Base-by-base conservation (phyloP, 352 stramenopile genomes). In the Globisporangium takayamanum region DNA sequence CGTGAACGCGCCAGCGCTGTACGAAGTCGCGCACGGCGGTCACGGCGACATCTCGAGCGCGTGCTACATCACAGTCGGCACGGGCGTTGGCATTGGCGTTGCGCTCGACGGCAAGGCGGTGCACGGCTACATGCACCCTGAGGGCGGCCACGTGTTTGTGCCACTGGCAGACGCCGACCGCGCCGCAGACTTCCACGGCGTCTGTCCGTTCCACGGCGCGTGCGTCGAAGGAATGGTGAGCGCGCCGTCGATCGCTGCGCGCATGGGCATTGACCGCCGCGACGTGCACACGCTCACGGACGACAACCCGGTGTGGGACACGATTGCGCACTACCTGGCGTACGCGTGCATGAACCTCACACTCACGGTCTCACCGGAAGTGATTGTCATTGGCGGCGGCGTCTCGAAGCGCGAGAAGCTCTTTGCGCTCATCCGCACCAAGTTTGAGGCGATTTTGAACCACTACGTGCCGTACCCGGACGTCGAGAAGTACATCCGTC, bases 31-130 rank as follows among this genome's bases (percentile, higher is more conserved):
- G 7, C 76, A 91, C 66, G 78, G 82, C n/a, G 75, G 79, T 60
- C 85, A 95, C 73, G 77, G 81, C 28, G 63, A 85, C 50, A 78
- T 93, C 52, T 69, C 74, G 30, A 94, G 80, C 64, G 76, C 79
- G 46, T 87, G 94, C 42, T 99, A 99, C 79, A 94, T 98, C 61
- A 98, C 96, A 4, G 82, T 98, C 16, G 96, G 96, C 59, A 99
- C 96, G 25, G 96, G 96, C 41, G 84, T 98, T 20, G 96, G 96
- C 28, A 94, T 99, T 28, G 96, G 96, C 16, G 79, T 99, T 20
- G 88, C 96, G 36, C 77, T 98, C 28, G 94, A 96, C 70, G 81
- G 83, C 50, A 70, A 87, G 60, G 68, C 90, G 11, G 93, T 99
- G 14, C 94, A 98, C 68, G 96, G 96, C 59, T 76, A 96, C 53